Evolutionary conservation across 2,329 filamentous ascomycete genomes (phyloP), one percentile per base, ranked within the genome.

Genomic region (Penicillium glabrum): DNA sequence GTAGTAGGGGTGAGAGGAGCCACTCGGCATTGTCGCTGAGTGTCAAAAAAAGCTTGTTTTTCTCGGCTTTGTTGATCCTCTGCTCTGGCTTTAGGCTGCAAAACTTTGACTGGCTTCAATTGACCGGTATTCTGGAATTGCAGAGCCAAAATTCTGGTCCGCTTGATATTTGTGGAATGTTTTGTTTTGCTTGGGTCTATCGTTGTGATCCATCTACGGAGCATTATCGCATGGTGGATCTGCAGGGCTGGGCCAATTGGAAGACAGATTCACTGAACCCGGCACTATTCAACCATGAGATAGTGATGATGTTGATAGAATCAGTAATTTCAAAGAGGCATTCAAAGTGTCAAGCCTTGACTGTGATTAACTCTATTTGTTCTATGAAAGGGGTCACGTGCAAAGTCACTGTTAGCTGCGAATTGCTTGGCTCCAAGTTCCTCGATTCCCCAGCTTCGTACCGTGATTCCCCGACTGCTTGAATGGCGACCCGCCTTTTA

Each of bases 1-100:
- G 68, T 89, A 91, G 76, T 90, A 93, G 1, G 89, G 88, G 70
- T 92, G 88, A 29, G 69, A 23, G 26, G 54, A 46, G 24, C 26
- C n/a, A 24, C 14, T 54, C 35, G 41, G 11, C 58, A 58, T 60
- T 39, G 35, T 49, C 13, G 21, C 31, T 23, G 21, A 21, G 11
- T 49, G 29, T 33, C 29, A 29, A 31, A 33, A 31, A 60, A 58
- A 57, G 51, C 51, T 57, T 57, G 54, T 57, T 51, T 48, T 35
- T 13, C n/a, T 13, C 31, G 35, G 3, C n/a, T 19, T n/a, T 39
- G 35, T 9, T 39, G 35, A 19, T 39, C 35, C 35, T 39, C 8
- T 19, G 9, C 16, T 19, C n/a, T 39, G 14, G 35, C 35, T 39
- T 10, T 16, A 39, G 10, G 16, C n/a, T 39, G 35, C 35, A 5